Evolutionary conservation across 345 rosid species (phyloP).

Genomic region (Gossypium mustelinum): DNA sequence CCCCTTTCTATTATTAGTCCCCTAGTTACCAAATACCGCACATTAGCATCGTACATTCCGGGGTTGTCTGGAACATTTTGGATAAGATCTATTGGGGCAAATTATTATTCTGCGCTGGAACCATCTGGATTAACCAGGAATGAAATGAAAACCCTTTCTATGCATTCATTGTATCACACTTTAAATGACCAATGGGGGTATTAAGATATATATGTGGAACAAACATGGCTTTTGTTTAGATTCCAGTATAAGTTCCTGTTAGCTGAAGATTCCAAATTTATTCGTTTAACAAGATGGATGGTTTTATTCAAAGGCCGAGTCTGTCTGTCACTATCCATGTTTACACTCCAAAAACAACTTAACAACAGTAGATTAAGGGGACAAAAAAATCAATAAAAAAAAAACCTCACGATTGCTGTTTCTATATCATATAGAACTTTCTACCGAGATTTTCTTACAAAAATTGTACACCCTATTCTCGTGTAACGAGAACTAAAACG

Average conservation of each 20-base stretch:
- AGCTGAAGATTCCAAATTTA: neutral
- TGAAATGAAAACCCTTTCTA: neutral
- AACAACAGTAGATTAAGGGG: neutral
- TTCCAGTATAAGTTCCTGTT: neutral
- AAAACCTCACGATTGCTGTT: neutral
- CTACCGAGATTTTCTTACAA: slow-evolving; percentile 27
- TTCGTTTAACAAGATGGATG: slow-evolving; percentile 8
- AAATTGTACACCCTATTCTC: slow-evolving; percentile 28
- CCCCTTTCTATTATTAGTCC: neutral
- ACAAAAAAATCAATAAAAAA: neutral
- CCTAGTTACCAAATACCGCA: neutral
- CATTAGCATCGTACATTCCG: too few relatives aligned
- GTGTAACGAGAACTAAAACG: slow-evolving; percentile 13
- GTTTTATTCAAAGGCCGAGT: slow-evolving; percentile 19
- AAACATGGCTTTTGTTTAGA: neutral
- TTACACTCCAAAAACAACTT: slow-evolving; percentile 1
- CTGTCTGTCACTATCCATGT: slow-evolving; percentile 15
- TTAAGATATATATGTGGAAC: too few relatives aligned
- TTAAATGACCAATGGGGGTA: neutral
- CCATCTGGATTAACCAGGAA: neutral
- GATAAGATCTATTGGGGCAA: neutral
- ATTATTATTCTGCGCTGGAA: neutral
- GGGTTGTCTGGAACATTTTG: neutral
- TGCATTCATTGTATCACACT: neutral
- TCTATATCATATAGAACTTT: slow-evolving; percentile 4